A percentile compares a stretch with the other conserved stretches of the same genome.
Evolutionary conservation across 1,139 yeast genomes (phyloP).

Genomic region (Geotrichum histeridarum): DNA sequence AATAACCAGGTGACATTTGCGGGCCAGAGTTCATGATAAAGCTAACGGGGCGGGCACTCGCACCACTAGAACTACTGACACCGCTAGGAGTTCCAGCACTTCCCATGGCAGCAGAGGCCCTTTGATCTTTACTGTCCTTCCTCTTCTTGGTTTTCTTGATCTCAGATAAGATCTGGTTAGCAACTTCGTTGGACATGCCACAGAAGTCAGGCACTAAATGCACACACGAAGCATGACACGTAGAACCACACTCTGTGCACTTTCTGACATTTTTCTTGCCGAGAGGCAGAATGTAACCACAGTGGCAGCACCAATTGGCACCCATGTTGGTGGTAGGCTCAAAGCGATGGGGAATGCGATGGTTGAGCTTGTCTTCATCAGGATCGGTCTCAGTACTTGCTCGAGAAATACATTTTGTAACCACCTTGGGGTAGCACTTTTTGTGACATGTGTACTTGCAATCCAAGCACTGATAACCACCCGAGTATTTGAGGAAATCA

Average conservation of each 20-base stretch:
- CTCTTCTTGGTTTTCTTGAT: constrained; percentile 70
- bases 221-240: constrained; percentile 90
- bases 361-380: constrained; percentile 88
- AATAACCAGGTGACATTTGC: background rate
- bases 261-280: constrained; percentile 91
- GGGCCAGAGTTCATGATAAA: constrained; percentile 8
- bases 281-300: constrained; percentile 94
- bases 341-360: constrained; percentile 93
- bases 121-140: constrained; percentile 25
- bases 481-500: constrained; percentile 76
- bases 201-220: constrained; percentile 96
- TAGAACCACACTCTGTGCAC: constrained; percentile 90
- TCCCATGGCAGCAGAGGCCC: too few relatives aligned
- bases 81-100: too few relatives aligned
- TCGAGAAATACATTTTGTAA: constrained; percentile 90
- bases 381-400: constrained; percentile 78
- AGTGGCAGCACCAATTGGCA: constrained; percentile 98
- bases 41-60: constrained; percentile 1
- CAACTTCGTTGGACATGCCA: constrained; percentile 98
- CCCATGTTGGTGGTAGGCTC: constrained; percentile 88
- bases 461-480: constrained; percentile 96
- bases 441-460: constrained; percentile 92
- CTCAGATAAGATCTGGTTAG: constrained; percentile 79
- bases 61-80: constrained; percentile 16
- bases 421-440: constrained; percentile 89